Percentiles rank a stretch among this genome's conserved stretches.
These are phyloP conservation scores for Suhomyces taliae DNA, from an alignment of 1,139 yeast species.

Conservation along the genomic window DNA sequence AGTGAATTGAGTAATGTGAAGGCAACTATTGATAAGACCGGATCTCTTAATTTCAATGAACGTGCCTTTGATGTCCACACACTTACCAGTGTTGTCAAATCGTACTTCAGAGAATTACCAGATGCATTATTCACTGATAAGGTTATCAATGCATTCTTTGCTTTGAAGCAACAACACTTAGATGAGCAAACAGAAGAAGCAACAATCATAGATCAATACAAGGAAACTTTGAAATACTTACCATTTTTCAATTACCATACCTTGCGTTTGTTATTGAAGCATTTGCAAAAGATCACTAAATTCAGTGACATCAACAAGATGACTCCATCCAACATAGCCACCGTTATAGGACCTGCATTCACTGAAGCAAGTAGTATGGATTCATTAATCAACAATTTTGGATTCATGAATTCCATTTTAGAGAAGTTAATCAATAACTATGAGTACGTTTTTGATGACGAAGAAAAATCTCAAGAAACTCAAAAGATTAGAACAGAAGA, in stretches of 20 bases:
- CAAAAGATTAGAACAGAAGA: not conserved
- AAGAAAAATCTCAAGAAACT: not conserved
- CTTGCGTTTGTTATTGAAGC: constrained; percentile 64
- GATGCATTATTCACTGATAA: constrained; percentile 73
- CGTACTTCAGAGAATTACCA: constrained; percentile 83
- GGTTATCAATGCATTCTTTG: constrained; percentile 51
- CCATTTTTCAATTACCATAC: constrained; percentile 71
- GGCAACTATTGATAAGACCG: constrained; percentile 70
- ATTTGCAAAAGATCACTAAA: constrained; percentile 61
- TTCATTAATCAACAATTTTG: constrained; percentile 50
- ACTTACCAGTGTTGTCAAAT: constrained; percentile 85
- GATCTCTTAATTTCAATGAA: constrained; percentile 57
- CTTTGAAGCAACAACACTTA: constrained; percentile 30
- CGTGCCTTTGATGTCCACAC: constrained; percentile 83
- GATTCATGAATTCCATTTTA: constrained; percentile 54
- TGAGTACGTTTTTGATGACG: constrained; percentile 36
- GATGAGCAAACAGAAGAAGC: constrained; percentile 23
- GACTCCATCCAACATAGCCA: constrained; percentile 80
- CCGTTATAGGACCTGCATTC: constrained; percentile 66
- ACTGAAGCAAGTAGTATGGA: constrained; percentile 58
- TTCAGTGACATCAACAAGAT: constrained; percentile 67
- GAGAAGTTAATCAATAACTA: constrained; percentile 50
- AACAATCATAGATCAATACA: constrained; percentile 38
- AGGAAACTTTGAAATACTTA: constrained; percentile 44
- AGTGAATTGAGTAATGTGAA: constrained; percentile 74